phyloP scores from a whole-genome alignment of 768 basidiomycete species.

The Auricularia auricula-judae region DNA sequence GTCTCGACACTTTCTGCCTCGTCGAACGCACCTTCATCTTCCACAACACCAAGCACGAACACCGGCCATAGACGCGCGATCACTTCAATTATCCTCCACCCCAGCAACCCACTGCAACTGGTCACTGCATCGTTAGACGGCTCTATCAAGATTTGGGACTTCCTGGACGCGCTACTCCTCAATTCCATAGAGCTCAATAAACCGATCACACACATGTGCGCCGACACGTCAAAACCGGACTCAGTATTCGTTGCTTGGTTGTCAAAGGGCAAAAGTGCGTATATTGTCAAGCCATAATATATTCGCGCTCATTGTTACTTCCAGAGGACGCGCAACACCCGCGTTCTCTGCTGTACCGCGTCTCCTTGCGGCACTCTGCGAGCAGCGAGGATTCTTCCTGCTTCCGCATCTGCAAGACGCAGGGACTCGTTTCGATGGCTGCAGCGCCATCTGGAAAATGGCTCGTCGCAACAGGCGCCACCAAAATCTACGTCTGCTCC shows the following conservation, averaged over 20 bases:
- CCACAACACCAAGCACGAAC: conserved; percentile 22
- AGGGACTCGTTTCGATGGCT: conserved; percentile 48
- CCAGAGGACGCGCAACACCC: conserved; percentile 23
- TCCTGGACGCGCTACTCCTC: conserved; percentile 70
- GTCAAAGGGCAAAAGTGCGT: conserved; percentile 2
- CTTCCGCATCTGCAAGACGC: conserved; percentile 46
- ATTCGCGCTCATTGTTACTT: not conserved
- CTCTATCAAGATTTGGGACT: conserved; percentile 87
- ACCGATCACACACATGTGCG: conserved; percentile 61
- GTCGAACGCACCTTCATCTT: conserved; percentile 17
- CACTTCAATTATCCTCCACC: conserved; percentile 67
- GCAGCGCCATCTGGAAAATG: conserved; percentile 69
- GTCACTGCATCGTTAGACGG: conserved; percentile 80
- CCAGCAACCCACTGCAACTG: conserved; percentile 81
- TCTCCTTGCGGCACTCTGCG: conserved; percentile 37
- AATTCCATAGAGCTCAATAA: conserved; percentile 61
- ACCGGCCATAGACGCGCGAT: conserved; percentile 38
- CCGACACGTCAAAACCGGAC: conserved; percentile 58
- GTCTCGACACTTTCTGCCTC: conserved; percentile 70
- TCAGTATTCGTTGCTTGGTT: conserved; percentile 50
- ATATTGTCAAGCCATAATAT: not conserved
- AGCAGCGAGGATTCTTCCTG: conserved; percentile 11
- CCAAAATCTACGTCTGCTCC: conserved; percentile 66
- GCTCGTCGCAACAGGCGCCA: conserved; percentile 64
- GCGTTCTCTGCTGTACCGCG: conserved; percentile 47